Conservation (phyloP, 108 stramenopile species). For the Cyclotella choctawhatcheeana region DNA sequence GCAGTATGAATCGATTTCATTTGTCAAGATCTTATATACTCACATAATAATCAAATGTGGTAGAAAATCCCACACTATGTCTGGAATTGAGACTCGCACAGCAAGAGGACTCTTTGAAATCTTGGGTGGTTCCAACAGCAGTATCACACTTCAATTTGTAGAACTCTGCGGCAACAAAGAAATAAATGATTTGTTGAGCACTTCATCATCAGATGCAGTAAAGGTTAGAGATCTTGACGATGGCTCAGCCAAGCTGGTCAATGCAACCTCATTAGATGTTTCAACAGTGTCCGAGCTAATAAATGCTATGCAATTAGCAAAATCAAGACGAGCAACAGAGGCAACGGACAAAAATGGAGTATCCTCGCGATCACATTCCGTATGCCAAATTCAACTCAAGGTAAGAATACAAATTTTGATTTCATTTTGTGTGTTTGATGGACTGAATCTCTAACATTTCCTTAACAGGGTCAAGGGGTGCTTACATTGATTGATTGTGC, state of each 20-base stretch:
- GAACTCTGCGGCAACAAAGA: constrained; percentile 62
- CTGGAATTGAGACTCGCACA: constrained; percentile 49
- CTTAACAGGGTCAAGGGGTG: constrained; percentile 30
- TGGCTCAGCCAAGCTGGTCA: constrained; percentile 44
- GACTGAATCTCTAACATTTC: neutral
- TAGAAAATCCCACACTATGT: constrained; percentile 17
- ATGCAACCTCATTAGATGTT: constrained; percentile 32
- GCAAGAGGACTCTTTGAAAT: constrained; percentile 44
- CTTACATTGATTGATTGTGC: constrained; percentile 81
- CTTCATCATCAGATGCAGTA: constrained; percentile 39
- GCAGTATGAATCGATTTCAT: neutral
- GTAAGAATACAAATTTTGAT: neutral
- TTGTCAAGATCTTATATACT: neutral
- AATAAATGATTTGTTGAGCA: constrained; percentile 50
- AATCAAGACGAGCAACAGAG: constrained; percentile 59
- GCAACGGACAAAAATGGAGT: constrained; percentile 69
- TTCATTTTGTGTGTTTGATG: neutral
- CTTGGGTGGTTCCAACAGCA: constrained; percentile 8
- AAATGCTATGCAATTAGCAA: constrained; percentile 38
- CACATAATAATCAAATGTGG: neutral
- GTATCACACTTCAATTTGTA: constrained; percentile 53
- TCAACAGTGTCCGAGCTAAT: constrained; percentile 45
- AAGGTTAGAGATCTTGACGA: constrained; percentile 53
- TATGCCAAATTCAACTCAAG: constrained; percentile 53
- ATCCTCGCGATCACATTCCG: constrained; percentile 52